Evolutionary conservation across 176 grass and related monocot species (phyloP).

Genomic region (Carex scoparia): DNA sequence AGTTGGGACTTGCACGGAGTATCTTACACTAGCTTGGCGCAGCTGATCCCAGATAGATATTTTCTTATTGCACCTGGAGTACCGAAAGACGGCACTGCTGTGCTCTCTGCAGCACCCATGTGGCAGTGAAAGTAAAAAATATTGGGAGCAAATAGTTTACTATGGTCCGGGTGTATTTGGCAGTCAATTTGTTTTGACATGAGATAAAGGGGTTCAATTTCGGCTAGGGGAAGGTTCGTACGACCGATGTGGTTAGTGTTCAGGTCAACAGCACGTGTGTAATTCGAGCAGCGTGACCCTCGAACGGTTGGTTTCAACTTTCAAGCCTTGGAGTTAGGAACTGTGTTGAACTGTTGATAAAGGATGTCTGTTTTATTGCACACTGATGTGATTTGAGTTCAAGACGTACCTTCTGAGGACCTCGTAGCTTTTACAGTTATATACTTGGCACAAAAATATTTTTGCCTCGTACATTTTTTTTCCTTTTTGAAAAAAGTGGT

Average conservation of each 20-base stretch:
- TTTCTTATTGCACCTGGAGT: not conserved
- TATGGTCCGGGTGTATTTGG: not conserved
- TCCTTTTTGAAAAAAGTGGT: not conserved
- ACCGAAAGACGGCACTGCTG: not conserved
- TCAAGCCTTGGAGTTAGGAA: not conserved
- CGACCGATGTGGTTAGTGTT: not conserved
- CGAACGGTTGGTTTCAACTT: not conserved
- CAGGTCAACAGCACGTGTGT: constrained; percentile 31
- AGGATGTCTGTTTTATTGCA: not conserved
- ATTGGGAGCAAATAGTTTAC: not conserved
- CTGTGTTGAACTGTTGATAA: not conserved
- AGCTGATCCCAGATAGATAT: not conserved
- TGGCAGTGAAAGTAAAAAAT: not conserved
- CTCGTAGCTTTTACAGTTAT: not conserved
- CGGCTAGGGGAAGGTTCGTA: constrained; percentile 9
- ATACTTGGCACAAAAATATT: not conserved
- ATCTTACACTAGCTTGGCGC: not conserved
- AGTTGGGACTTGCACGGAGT: constrained; percentile 9
- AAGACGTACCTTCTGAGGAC: not conserved
- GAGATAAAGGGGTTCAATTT: not conserved
- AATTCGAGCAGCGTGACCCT: constrained; percentile 1
- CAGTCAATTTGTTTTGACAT: not conserved
- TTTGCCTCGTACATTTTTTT: not conserved
- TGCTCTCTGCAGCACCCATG: not conserved
- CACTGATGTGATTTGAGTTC: not conserved